A percentile compares a stretch with the other conserved stretches of the same genome.
These are phyloP conservation scores for Candida tibetensis DNA, from an alignment of 805 yeast species.

Conservation along the genomic window DNA sequence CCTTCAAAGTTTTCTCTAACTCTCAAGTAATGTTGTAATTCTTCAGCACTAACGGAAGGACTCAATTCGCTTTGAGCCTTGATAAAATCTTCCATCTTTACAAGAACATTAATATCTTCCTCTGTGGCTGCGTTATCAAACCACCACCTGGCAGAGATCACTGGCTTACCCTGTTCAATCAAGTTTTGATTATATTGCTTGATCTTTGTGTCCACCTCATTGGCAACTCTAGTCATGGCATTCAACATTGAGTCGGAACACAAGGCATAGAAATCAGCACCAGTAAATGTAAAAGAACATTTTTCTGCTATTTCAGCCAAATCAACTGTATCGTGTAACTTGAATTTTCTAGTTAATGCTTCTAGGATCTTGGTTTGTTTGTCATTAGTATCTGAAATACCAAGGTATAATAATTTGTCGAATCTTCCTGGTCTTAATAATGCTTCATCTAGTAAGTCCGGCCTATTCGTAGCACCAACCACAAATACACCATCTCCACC, in stretches of 20 bases:
- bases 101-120: constrained; percentile 67
- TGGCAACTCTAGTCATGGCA: constrained; percentile 91
- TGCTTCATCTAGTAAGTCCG: constrained; percentile 93
- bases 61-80: constrained; percentile 68
- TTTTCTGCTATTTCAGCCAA: constrained; percentile 55
- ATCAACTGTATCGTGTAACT: constrained; percentile 57
- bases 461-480: constrained; percentile 98
- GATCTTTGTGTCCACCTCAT: constrained; percentile 66
- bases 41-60: constrained; percentile 88
- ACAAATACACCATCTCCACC: constrained; percentile 84
- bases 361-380: constrained; percentile 82
- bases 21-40: constrained; percentile 72
- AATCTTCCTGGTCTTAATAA: constrained; percentile 90
- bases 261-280: constrained; percentile 96
- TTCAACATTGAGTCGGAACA: constrained; percentile 95
- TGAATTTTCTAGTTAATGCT: constrained; percentile 85
- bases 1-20: constrained; percentile 86
- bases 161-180: constrained; percentile 30
- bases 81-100: constrained; percentile 69
- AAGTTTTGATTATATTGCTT: constrained; percentile 43
- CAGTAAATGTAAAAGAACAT: constrained; percentile 91
- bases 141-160: constrained; percentile 79
- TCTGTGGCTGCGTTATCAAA: constrained; percentile 74
- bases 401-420: constrained; percentile 91
- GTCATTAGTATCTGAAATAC: constrained; percentile 86